These are phyloP conservation scores for Wickerhamiella kazuoi DNA, from an alignment of 805 yeast genomes.

Conservation along the genomic window DNA sequence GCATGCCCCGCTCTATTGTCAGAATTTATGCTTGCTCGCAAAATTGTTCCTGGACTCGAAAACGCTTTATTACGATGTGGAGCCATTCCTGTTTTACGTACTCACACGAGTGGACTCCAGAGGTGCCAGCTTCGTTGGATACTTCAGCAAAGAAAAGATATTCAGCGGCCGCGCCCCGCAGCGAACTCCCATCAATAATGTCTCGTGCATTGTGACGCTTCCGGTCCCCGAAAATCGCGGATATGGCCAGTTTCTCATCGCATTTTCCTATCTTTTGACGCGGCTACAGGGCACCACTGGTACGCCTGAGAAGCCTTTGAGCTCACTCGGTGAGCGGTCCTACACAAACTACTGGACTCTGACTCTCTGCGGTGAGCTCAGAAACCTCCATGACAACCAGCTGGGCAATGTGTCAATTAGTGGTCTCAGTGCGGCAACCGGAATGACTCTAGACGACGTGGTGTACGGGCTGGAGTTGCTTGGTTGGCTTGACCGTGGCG, in stretches of 20 bases:
- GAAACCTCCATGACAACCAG: slow-evolving; percentile 6
- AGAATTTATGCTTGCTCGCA: slow-evolving; percentile 75
- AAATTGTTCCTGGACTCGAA: slow-evolving; percentile 80
- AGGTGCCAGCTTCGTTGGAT: slow-evolving; percentile 72
- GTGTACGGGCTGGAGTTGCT: slow-evolving; percentile 72
- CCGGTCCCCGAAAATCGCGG: slow-evolving; percentile 82
- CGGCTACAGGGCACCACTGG: slow-evolving; percentile 63
- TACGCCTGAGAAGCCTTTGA: slow-evolving; percentile 88
- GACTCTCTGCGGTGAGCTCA: slow-evolving; percentile 36
- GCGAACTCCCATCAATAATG: slow-evolving; percentile 38
- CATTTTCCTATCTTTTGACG: slow-evolving; percentile 68
- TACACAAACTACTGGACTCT: slow-evolving; percentile 78
- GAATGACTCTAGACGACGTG: slow-evolving; percentile 76
- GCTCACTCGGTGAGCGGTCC: slow-evolving; percentile 69
- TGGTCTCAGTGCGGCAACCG: slow-evolving; percentile 50
- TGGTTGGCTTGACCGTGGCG: slow-evolving; percentile 33
- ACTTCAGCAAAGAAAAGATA: slow-evolving; percentile 70
- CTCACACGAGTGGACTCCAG: slow-evolving; percentile 36
- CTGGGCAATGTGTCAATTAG: slow-evolving; percentile 31
- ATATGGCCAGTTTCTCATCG: slow-evolving; percentile 74
- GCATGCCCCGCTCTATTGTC: slow-evolving; percentile 65
- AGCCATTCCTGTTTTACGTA: slow-evolving; percentile 81
- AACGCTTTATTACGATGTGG: slow-evolving; percentile 85
- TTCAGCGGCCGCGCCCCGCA: slow-evolving; percentile 3
- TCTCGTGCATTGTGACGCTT: slow-evolving; percentile 77